Percentiles rank a stretch among this genome's conserved stretches.
Evolutionary conservation across 441 rosid species (phyloP).

Genomic region (Gossypium aridum): DNA sequence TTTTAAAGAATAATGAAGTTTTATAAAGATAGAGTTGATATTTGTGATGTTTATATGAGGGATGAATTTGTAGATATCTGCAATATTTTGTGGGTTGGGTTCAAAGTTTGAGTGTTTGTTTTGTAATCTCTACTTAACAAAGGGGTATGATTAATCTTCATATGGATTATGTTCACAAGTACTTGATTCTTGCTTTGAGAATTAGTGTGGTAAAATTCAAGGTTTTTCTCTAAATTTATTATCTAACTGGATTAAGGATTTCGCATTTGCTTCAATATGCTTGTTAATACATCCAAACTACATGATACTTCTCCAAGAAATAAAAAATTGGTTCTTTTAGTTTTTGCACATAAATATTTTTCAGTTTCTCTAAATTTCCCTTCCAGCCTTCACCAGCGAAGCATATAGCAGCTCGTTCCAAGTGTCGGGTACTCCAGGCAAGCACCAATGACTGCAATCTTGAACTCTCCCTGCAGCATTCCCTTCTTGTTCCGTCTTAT

Average conservation of each 20-base stretch:
- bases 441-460: slow-evolving; percentile 78
- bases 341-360: neutral
- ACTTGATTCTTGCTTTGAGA: no score
- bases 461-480: slow-evolving; percentile 36
- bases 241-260: no score
- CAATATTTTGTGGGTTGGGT: no score
- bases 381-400: slow-evolving; percentile 51
- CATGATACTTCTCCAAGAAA: neutral
- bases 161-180: no score
- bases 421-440: slow-evolving; percentile 63
- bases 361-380: slow-evolving; percentile 34
- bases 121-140: no score
- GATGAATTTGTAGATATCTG: no score
- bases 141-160: no score
- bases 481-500: slow-evolving; percentile 31
- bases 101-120: no score
- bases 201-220: neutral
- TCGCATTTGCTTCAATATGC: no score
- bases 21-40: no score
- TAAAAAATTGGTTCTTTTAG: neutral
- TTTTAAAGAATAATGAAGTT: no score
- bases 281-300: neutral
- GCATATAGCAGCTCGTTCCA: slow-evolving; percentile 62
- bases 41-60: no score
- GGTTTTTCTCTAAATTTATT: neutral